Evolutionary conservation across 345 rosid species (phyloP).

Genomic region (Eucalyptus brandiana): DNA sequence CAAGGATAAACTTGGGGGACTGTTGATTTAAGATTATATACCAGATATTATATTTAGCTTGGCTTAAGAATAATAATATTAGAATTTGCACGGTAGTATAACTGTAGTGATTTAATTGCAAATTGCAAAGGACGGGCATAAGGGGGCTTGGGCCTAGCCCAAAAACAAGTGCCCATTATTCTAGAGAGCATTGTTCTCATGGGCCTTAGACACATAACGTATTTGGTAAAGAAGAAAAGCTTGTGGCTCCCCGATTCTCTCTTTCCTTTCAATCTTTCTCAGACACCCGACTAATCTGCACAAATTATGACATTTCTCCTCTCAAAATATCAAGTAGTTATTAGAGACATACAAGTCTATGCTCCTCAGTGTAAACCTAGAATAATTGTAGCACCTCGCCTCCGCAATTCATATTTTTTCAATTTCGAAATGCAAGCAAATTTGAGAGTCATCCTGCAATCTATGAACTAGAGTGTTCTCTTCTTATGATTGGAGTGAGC

Average conservation of each 20-base stretch:
- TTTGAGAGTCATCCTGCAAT: too few relatives aligned
- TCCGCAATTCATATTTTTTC: too few relatives aligned
- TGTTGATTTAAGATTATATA: not conserved
- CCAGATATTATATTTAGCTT: not conserved
- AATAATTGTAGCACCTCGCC: not conserved
- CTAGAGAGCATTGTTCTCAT: not conserved
- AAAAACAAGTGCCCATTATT: not conserved
- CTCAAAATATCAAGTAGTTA: not conserved
- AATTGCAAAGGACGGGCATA: not conserved
- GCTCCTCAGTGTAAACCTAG: not conserved
- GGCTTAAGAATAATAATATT: not conserved
- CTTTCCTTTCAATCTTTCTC: not conserved
- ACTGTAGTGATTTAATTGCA: not conserved
- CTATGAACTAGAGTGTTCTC: not conserved
- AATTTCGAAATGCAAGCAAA: not conserved
- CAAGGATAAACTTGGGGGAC: not conserved
- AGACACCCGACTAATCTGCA: not conserved
- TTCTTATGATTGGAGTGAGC: fast-evolving
- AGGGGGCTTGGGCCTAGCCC: not conserved
- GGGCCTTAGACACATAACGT: not conserved
- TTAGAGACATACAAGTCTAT: not conserved
- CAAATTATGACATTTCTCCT: not conserved
- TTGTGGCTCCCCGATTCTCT: not conserved
- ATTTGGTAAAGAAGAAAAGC: not conserved
- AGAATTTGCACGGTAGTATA: not conserved